Base-by-base conservation (phyloP, 2,329 filamentous ascomycete species). In the Celoporthe dispersa region DNA sequence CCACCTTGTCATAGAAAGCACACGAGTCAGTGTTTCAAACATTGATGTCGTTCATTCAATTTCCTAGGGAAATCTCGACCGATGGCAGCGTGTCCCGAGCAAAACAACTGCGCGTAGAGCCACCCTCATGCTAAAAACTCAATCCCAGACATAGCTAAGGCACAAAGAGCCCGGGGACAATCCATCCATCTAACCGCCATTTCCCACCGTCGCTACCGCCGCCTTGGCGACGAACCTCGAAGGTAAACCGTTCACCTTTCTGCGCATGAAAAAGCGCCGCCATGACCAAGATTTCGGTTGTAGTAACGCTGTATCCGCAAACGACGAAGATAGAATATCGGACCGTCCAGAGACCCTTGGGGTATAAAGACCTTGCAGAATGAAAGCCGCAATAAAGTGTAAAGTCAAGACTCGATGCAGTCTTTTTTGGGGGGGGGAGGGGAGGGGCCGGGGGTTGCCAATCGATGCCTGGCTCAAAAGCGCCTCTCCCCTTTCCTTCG, bases 361-460 rank as follows among this genome's bases (percentile, higher is more conserved):
- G 69, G 69, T 71, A 71, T 71, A 68, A 70, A 71, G 63, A 69
- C 64, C 44, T 71, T 53, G 67, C 63, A 57, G 51, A 69, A 64
- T 19, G 33, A 63, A 33, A 68, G 61, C 67, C 66, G 41, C 61
- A 67, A 31, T 44, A 60, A 11, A 68, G 61, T 57, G 35, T 14
- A 62, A 68, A 51, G 41, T 48, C 44, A 53, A 68, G 39, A 55
- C 66, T 68, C 67, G n/a, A 55, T 64, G 31, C 37, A 51, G 33
- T 67, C 44, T n/a, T 48, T 7, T n/a, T n/a, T n/a, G n/a, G n/a
- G n/a, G n/a, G n/a, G n/a, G n/a, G n/a, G n/a, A n/a, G n/a, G n/a
- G n/a, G n/a, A n/a, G n/a, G n/a, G n/a, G n/a, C n/a, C n/a, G n/a
- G n/a, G n/a, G n/a, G n/a, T 62, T 55, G 66, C 68, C n/a, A 64